A percentile compares a stretch with the other conserved stretches of the same genome.
phyloP scores from a whole-genome alignment of 345 rosid genomes.

The Rhizophora apiculata region DNA sequence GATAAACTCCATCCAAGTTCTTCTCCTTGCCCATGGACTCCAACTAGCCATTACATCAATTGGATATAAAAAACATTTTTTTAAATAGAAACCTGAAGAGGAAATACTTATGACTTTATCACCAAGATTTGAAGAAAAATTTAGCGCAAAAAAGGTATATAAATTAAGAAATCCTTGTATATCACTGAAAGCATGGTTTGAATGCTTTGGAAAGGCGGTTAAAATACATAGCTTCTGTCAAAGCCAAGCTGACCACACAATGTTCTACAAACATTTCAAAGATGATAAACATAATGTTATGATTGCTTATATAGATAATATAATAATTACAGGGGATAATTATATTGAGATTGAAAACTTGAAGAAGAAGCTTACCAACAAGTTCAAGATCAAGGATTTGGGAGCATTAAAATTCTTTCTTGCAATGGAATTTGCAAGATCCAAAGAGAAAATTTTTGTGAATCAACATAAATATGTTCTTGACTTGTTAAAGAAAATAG shows the following conservation, averaged over 20 bases:
- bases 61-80: too few relatives aligned
- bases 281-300: background rate
- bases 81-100: background rate
- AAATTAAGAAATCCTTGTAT: constrained; percentile 8
- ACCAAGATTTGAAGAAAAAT: background rate
- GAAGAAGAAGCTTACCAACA: background rate
- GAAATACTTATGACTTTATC: background rate
- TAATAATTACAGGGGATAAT: background rate
- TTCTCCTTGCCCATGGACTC: too few relatives aligned
- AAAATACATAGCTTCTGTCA: background rate
- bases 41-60: too few relatives aligned
- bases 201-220: background rate
- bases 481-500: too few relatives aligned
- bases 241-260: constrained; percentile 1
- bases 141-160: background rate
- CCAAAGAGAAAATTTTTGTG: too few relatives aligned
- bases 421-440: too few relatives aligned
- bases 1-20: background rate
- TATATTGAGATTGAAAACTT: background rate
- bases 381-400: background rate
- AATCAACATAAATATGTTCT: too few relatives aligned
- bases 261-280: constrained; percentile 1
- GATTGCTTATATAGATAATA: background rate
- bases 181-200: background rate
- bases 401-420: background rate